Conservation (phyloP, 1,284 basidiomycete species). For the Paramarasmius palmivorus region DNA sequence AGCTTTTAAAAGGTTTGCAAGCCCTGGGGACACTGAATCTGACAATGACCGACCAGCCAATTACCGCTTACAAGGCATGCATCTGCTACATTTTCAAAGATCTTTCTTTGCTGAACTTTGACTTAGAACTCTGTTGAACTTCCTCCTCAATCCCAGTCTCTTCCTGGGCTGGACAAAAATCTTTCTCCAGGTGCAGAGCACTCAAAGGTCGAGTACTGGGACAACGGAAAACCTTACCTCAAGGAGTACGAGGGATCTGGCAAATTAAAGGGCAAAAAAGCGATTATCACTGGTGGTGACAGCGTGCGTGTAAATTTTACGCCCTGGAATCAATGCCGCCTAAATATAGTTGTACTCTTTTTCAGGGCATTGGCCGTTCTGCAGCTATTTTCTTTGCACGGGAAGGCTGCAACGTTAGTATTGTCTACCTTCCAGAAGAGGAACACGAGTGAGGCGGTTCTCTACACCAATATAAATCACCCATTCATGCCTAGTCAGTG, state of each 20-base stretch:
- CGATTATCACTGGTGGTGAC: conserved; percentile 57
- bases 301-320: no score
- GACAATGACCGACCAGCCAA: conserved; percentile 5
- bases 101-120: not conserved
- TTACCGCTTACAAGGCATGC: conserved; percentile 46
- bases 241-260: conserved; percentile 30
- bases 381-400: conserved; percentile 63
- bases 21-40: no score
- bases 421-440: conserved; percentile 64
- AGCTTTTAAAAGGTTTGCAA: no score
- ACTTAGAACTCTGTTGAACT: conserved; percentile 25
- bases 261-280: conserved; percentile 55
- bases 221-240: conserved; percentile 58
- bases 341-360: no score
- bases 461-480: no score
- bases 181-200: conserved; percentile 50
- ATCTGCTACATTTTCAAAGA: not conserved
- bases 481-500: no score
- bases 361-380: conserved; percentile 58
- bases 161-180: conserved; percentile 48
- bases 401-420: conserved; percentile 67
- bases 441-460: conserved; percentile 41
- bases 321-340: no score
- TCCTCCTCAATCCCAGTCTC: conserved; percentile 39
- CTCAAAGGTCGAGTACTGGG: conserved; percentile 56